These are phyloP conservation scores for Saururus chinensis DNA, from an alignment of 164 flowering plant genomes.

Conservation along the genomic window DNA sequence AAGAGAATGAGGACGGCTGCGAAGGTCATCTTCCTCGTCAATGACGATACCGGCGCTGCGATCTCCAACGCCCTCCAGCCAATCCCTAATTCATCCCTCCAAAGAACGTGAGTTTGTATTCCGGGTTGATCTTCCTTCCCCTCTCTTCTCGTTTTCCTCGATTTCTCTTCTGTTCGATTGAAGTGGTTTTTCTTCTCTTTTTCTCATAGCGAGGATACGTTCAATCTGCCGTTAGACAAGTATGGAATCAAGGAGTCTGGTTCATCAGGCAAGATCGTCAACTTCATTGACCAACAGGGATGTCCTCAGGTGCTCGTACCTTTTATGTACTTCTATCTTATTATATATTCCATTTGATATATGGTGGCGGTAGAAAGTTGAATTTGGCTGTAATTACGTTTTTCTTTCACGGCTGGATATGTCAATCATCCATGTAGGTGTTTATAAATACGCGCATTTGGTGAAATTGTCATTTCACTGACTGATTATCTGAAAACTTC, in stretches of 20 bases:
- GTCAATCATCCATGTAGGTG: too few species aligned
- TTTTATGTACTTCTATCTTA: not conserved
- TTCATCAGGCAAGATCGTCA: slow-evolving; percentile 40
- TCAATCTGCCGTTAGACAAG: slow-evolving; percentile 44
- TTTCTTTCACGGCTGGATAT: not conserved
- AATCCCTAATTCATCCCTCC: slow-evolving; percentile 23
- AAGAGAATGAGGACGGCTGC: slow-evolving; percentile 36
- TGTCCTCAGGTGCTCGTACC: slow-evolving; percentile 25
- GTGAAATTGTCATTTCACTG: not conserved
- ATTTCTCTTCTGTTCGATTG: not conserved
- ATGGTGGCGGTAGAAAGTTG: too few species aligned
- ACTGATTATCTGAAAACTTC: not conserved
- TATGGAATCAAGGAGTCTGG: slow-evolving; percentile 49
- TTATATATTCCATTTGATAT: not conserved
- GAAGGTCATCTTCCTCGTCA: slow-evolving; percentile 45
- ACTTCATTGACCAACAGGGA: slow-evolving; percentile 40
- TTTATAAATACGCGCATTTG: not conserved
- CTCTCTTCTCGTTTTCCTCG: too few species aligned
- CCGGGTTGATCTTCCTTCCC: too few species aligned
- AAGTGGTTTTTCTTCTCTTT: not conserved
- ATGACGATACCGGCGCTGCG: slow-evolving; percentile 42
- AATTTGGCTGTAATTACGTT: too few species aligned
- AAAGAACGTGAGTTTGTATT: slow-evolving; percentile 21
- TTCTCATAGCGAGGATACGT: slow-evolving; percentile 34
- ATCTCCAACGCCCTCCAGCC: slow-evolving; percentile 32